Conservation (phyloP, 1,284 basidiomycete species). For the Papiliotrema laurentii region DNA sequence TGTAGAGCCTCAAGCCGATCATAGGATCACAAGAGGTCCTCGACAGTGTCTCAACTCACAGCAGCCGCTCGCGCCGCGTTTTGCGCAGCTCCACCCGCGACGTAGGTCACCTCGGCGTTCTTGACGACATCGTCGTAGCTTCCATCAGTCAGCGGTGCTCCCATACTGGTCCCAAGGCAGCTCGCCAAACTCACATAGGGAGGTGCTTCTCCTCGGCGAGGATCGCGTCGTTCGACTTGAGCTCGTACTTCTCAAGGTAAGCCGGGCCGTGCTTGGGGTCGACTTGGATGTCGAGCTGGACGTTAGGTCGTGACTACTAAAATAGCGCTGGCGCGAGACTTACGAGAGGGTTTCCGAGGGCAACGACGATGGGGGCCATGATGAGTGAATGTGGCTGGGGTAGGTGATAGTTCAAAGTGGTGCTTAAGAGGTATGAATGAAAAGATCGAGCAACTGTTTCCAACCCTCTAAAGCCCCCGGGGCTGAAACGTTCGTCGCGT, state of each 20-base stretch:
- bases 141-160: slow-evolving; percentile 2
- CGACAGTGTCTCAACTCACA: too few species aligned
- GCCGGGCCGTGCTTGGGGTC: slow-evolving; percentile 63
- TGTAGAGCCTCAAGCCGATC: too few species aligned
- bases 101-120: slow-evolving; percentile 76
- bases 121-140: slow-evolving; percentile 86
- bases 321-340: slow-evolving; percentile 8
- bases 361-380: slow-evolving; percentile 56
- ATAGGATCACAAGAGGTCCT: too few species aligned
- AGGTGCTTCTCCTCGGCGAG: slow-evolving; percentile 86
- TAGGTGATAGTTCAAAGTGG: too few species aligned
- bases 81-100: slow-evolving; percentile 95
- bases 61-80: slow-evolving; percentile 95
- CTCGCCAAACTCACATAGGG: slow-evolving; percentile 75
- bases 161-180: slow-evolving; percentile 3
- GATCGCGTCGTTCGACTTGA: slow-evolving; percentile 96
- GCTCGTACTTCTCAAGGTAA: slow-evolving; percentile 82
- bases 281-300: slow-evolving; percentile 78
- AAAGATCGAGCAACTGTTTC: too few species aligned
- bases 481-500: too few species aligned
- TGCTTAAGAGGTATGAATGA: background rate
- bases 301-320: background rate
- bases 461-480: too few species aligned
- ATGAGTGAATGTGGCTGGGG: slow-evolving; percentile 10
- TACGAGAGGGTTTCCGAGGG: slow-evolving; percentile 76